Percentiles rank a stretch among this genome's conserved stretches.
These are phyloP conservation scores for Phytophthora colocasiae DNA, from an alignment of 352 stramenopile species.

Conservation along the genomic window DNA sequence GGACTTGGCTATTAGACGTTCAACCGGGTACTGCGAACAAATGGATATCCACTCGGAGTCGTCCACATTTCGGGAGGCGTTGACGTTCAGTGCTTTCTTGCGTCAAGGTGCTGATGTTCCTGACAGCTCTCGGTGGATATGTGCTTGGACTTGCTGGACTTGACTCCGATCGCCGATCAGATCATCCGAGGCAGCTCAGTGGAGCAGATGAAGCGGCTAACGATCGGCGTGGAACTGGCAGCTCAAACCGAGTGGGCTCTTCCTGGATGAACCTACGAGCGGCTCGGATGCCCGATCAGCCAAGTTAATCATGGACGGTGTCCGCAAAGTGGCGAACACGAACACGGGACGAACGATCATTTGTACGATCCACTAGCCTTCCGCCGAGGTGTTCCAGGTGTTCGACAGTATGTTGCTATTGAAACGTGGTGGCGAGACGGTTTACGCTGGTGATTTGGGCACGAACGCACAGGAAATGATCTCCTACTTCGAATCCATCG, in stretches of 20 bases:
- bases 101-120: slow-evolving; percentile 12
- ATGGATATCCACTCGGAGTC: slow-evolving; percentile 25
- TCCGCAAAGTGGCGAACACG: slow-evolving; percentile 26
- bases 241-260: slow-evolving; percentile 21
- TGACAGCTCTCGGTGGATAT: slow-evolving; percentile 12
- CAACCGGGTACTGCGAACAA: slow-evolving; percentile 24
- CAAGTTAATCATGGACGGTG: slow-evolving; percentile 28
- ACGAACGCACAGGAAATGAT: slow-evolving; percentile 23
- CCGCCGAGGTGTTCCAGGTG: slow-evolving; percentile 20
- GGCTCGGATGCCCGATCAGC: slow-evolving; percentile 23
- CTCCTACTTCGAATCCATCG: slow-evolving; percentile 16
- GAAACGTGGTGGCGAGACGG: slow-evolving; percentile 21
- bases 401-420: slow-evolving; percentile 23
- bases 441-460: slow-evolving; percentile 17
- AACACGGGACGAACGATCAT: slow-evolving; percentile 12
- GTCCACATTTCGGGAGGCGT: slow-evolving; percentile 17
- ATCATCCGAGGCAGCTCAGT: slow-evolving; percentile 30
- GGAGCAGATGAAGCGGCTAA: slow-evolving; percentile 31
- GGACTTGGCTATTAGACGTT: slow-evolving; percentile 17
- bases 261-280: slow-evolving; percentile 27
- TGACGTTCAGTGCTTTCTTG: slow-evolving; percentile 24
- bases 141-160: slow-evolving; percentile 14
- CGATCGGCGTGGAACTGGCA: slow-evolving; percentile 21
- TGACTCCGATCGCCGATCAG: slow-evolving; percentile 21
- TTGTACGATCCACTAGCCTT: slow-evolving; percentile 22